Conservation (phyloP, 345 rosid genomes). For the Linum tenue region DNA sequence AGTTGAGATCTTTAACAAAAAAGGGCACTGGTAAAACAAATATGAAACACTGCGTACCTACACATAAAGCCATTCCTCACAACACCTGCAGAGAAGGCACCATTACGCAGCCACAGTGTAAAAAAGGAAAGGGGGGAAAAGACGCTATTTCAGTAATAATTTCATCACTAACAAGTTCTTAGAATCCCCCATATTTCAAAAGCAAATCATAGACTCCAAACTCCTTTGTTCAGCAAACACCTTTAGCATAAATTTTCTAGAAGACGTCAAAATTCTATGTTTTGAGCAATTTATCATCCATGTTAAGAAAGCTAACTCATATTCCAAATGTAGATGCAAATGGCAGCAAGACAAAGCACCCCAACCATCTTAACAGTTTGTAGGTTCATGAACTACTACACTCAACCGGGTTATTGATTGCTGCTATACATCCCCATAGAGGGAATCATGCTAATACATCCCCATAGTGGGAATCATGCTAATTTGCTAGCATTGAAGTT, state of each 20-base stretch:
- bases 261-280: background rate
- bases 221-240: background rate
- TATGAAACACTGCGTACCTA: background rate
- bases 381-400: background rate
- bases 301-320: background rate
- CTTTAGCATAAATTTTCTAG: background rate
- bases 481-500: too few species aligned
- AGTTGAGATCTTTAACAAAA: background rate
- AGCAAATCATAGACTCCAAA: too few species aligned
- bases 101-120: background rate
- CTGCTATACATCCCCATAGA: too few species aligned
- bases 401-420: too few species aligned
- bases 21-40: background rate
- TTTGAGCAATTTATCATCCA: background rate
- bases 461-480: too few species aligned
- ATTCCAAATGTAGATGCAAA: background rate
- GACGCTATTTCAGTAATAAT: background rate
- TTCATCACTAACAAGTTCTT: too few species aligned
- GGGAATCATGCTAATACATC: too few species aligned
- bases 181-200: too few species aligned
- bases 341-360: background rate
- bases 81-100: background rate
- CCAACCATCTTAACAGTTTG: background rate
- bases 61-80: background rate
- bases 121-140: background rate